Conservation (phyloP, 2,329 filamentous ascomycete species). For the Arthroderma uncinatum region DNA sequence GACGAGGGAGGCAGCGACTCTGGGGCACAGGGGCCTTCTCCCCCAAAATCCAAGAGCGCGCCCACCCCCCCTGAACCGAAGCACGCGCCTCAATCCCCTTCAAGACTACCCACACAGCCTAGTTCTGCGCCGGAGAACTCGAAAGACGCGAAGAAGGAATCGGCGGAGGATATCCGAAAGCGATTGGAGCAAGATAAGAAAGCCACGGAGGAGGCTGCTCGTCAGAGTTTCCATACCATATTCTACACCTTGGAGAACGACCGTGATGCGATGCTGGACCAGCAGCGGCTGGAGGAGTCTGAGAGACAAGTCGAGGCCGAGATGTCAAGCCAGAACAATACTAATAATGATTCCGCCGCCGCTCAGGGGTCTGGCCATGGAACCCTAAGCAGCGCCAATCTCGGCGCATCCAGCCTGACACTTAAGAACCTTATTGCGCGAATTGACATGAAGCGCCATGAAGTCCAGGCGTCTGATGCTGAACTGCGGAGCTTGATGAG, state of each 20-base stretch:
- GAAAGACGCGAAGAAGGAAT: constrained; percentile 48
- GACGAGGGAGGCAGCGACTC: constrained; percentile 48
- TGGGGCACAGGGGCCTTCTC: constrained; percentile 26
- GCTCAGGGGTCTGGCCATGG: constrained; percentile 60
- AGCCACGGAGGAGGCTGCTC: constrained; percentile 78
- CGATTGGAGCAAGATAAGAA: constrained; percentile 85
- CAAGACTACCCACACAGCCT: constrained; percentile 54
- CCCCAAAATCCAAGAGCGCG: constrained; percentile 42
- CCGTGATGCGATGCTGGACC: constrained; percentile 90
- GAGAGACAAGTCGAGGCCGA: constrained; percentile 94
- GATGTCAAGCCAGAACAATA: constrained; percentile 55
- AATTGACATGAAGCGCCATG: constrained; percentile 83
- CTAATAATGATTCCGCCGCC: constrained; percentile 44
- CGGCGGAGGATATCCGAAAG: constrained; percentile 80
- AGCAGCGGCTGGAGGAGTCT: constrained; percentile 91
- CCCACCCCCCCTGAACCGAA: constrained; percentile 47
- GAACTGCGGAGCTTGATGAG: constrained; percentile 89
- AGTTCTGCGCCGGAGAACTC: constrained; percentile 51
- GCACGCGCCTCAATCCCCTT: constrained; percentile 54
- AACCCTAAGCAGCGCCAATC: constrained; percentile 81
- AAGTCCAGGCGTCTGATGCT: constrained; percentile 83
- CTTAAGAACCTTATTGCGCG: constrained; percentile 93
- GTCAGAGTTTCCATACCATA: constrained; percentile 80
- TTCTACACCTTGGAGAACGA: constrained; percentile 96
- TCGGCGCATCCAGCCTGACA: constrained; percentile 89